Base-by-base conservation (phyloP, 345 rosid genomes). In the Lenwebbia sp. region DNA sequence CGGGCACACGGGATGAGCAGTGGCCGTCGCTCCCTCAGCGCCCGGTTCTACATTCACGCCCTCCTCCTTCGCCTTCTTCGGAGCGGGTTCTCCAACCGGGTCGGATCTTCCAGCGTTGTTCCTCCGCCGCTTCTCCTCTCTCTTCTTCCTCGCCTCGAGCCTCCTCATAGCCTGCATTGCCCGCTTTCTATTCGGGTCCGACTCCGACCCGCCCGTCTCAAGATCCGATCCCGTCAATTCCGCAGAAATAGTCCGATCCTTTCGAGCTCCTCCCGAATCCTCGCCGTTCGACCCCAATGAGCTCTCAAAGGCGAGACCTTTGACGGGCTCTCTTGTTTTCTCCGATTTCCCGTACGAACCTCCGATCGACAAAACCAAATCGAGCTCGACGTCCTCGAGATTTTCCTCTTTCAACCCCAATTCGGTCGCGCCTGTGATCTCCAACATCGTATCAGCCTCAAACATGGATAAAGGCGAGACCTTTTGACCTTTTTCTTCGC, bases 321-420 rank as follows among this genome's bases (percentile, higher is more conserved):
- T 50, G 1, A 22, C 44, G 40, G 47, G 30, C 26, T 83, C 84
- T 26, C 44, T 52, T 30, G 51, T n/a, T 54, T 52, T 44, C 78
- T 37, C 78, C 25, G 81, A 37, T 28, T 13, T 83, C 57, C 51
- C 44, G 44, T 52, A 51, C 44, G 82, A 89, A 91, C 96, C 91
- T 81, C 95, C 95, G 0, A 93, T 88, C 10, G 96, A 95, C 82
- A 94, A 91, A 10, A 92, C 92, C 75, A 95, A 88, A 83, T 94
- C 98, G 13, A 95, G 92, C 92, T 91, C 95, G 9, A 91, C 75
- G 85, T 91, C 91, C 15, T 88, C 88, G 33, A 83, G 84, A 30
- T 86, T 92, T 47, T 83, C 90, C 19, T 87, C 86, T 15, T 56
- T 41, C 65, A 44, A 23, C 25, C 85, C 30, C 30, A 54, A 28